phyloP scores from a whole-genome alignment of 2,329 filamentous ascomycete genomes.

The Pseudocercospora fuligena region DNA sequence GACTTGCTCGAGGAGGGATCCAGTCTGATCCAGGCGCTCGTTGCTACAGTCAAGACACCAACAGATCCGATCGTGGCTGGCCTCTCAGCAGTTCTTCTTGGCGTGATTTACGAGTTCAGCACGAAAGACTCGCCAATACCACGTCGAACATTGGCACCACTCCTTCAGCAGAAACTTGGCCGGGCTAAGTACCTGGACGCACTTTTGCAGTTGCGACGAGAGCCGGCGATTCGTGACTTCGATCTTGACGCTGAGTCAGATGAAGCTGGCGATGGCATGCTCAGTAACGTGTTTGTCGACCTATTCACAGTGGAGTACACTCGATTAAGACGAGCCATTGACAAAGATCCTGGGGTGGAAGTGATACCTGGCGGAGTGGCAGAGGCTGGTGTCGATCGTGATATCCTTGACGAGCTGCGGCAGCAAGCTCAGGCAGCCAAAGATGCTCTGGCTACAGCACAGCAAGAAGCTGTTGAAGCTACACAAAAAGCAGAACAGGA shows the following conservation, averaged over 20 bases:
- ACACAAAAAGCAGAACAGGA: constrained; percentile 61
- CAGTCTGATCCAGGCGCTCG: constrained; percentile 69
- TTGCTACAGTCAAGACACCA: constrained; percentile 61
- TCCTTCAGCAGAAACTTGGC: constrained; percentile 77
- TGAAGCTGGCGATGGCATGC: constrained; percentile 28
- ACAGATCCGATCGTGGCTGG: constrained; percentile 58
- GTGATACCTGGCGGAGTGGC: constrained; percentile 80
- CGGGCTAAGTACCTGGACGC: constrained; percentile 87
- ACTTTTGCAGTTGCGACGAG: constrained; percentile 75
- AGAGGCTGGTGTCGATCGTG: constrained; percentile 89
- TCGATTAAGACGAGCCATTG: constrained; percentile 79
- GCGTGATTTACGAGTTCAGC: constrained; percentile 93
- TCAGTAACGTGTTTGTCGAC: constrained; percentile 85
- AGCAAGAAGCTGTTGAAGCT: constrained; percentile 59
- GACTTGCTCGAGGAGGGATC: constrained; percentile 92
- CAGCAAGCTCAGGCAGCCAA: constrained; percentile 76
- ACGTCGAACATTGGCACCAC: constrained; percentile 76
- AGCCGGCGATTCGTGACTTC: constrained; percentile 83
- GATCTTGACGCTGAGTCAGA: constrained; percentile 62
- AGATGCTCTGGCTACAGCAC: constrained; percentile 61
- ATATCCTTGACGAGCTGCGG: constrained; percentile 84
- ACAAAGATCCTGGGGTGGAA: constrained; percentile 87
- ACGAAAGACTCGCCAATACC: constrained; percentile 95
- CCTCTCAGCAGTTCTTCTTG: constrained; percentile 81
- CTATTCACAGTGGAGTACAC: constrained; percentile 97